phyloP scores from a whole-genome alignment of 176 grass and related monocot genomes.

The Elaeis guineensis region DNA sequence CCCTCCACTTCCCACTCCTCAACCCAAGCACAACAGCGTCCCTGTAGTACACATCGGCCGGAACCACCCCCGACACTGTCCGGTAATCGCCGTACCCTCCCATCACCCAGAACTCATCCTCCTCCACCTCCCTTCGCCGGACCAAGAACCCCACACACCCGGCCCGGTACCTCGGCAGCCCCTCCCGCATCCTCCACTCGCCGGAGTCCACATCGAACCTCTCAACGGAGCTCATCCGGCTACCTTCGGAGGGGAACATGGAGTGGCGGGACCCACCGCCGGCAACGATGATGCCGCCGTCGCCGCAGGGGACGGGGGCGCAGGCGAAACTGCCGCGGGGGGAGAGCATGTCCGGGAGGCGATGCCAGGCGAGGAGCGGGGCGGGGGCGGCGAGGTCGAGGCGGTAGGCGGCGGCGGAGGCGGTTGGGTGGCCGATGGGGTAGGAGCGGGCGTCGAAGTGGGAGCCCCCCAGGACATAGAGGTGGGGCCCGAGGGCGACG shows the following conservation, averaged over 20 bases:
- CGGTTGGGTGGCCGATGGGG: constrained; percentile 53
- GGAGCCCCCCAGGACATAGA: constrained; percentile 76
- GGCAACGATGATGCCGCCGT: constrained; percentile 40
- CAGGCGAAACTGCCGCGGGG: constrained; percentile 77
- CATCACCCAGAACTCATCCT: constrained; percentile 97
- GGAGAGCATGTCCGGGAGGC: constrained; percentile 52
- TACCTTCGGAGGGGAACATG: constrained; percentile 58
- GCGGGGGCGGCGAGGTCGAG: constrained; percentile 38
- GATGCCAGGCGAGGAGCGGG: constrained; percentile 43
- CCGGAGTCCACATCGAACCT: constrained; percentile 30
- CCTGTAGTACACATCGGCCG: constrained; percentile 57
- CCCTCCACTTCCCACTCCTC: constrained; percentile 66
- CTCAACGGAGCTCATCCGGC: constrained; percentile 54
- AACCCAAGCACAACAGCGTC: constrained; percentile 64
- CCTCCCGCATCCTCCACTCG: constrained; percentile 37
- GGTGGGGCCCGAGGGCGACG: constrained; percentile 36
- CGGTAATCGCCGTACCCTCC: constrained; percentile 66
- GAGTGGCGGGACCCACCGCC: constrained; percentile 77
- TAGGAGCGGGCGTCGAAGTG: constrained; percentile 75
- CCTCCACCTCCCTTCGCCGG: constrained; percentile 16
- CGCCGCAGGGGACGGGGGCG: constrained; percentile 8
- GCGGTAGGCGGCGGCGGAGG: constrained; percentile 47
- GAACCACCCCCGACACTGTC: constrained; percentile 63
- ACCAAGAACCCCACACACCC: constrained; percentile 64
- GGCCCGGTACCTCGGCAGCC: constrained; percentile 55